Conservation (phyloP, 2,329 filamentous ascomycete species). For the Neoascochyta sp. region DNA sequence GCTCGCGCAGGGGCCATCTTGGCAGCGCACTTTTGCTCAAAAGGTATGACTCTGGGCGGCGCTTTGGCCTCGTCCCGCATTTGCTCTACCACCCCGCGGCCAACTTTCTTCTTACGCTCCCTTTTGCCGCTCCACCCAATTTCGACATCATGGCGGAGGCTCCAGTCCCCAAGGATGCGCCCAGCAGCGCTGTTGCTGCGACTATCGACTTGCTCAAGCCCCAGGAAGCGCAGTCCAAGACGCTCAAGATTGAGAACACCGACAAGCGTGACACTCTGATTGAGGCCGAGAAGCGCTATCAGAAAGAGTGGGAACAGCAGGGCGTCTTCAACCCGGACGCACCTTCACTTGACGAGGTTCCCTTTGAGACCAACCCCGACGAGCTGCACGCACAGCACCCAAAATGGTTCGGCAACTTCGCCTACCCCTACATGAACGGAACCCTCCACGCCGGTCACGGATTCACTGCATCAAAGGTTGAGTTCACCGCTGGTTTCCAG, state of each 20-base stretch:
- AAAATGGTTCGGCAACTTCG: slow-evolving; percentile 85
- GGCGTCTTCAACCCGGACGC: slow-evolving; percentile 82
- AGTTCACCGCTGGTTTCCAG: slow-evolving; percentile 83
- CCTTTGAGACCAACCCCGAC: slow-evolving; percentile 68
- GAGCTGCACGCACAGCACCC: slow-evolving; percentile 77
- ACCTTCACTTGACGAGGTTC: slow-evolving; percentile 72
- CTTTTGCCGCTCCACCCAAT: slow-evolving; percentile 6
- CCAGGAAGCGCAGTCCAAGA: slow-evolving; percentile 55
- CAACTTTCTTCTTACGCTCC: slow-evolving; percentile 13
- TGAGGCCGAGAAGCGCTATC: slow-evolving; percentile 86
- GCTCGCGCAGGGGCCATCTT: slow-evolving; percentile 10
- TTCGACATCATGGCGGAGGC: slow-evolving; percentile 31
- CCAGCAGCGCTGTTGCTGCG: slow-evolving; percentile 46
- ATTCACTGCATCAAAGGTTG: slow-evolving; percentile 88
- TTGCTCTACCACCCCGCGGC: slow-evolving; percentile 6
- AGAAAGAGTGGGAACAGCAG: slow-evolving; percentile 74
- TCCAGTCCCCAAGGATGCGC: slow-evolving; percentile 22
- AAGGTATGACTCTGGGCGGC: slow-evolving; percentile 16
- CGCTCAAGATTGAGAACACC: slow-evolving; percentile 67
- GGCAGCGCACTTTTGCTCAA: slow-evolving; percentile 19
- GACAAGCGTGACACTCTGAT: slow-evolving; percentile 83
- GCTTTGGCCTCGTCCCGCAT: slow-evolving; percentile 10
- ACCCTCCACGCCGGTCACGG: slow-evolving; percentile 81
- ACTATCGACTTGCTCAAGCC: slow-evolving; percentile 55
- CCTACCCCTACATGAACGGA: slow-evolving; percentile 51